Percentiles rank a stretch among this genome's conserved stretches.
phyloP scores from a whole-genome alignment of 805 yeast species.

The Maudiozyma pseudohumilis region DNA sequence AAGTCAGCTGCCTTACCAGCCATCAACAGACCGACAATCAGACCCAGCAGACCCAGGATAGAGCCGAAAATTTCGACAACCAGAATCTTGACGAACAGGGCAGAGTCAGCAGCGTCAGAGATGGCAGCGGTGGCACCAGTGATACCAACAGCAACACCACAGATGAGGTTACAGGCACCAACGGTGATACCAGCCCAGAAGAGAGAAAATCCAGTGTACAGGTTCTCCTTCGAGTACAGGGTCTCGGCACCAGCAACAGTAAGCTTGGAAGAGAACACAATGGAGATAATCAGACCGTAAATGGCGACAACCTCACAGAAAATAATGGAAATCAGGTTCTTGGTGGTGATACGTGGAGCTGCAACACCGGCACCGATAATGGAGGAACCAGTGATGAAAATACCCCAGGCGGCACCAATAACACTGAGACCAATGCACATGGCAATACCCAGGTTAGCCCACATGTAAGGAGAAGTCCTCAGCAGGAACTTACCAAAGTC shows the following conservation, averaged over 20 bases:
- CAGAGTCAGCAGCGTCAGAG: constrained; percentile 93
- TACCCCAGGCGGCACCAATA: constrained; percentile 99
- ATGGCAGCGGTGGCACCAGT: constrained; percentile 99
- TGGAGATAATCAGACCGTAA: constrained; percentile 94
- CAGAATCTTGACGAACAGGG: constrained; percentile 87
- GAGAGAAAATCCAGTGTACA: constrained; percentile 88
- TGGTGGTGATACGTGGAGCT: constrained; percentile 95
- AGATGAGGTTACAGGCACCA: constrained; percentile 82
- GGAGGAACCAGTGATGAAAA: constrained; percentile 88
- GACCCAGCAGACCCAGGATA: constrained; percentile 88
- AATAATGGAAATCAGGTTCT: constrained; percentile 90
- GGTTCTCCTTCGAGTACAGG: constrained; percentile 67
- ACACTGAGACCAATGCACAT: constrained; percentile 89
- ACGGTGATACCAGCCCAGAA: constrained; percentile 99
- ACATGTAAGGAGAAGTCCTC: constrained; percentile 86
- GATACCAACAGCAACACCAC: constrained; percentile 95
- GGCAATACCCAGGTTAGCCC: constrained; percentile 89
- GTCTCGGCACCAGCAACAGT: constrained; percentile 51
- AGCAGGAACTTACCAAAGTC: constrained; percentile 83
- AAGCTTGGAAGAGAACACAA: constrained; percentile 88
- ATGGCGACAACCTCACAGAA: constrained; percentile 99
- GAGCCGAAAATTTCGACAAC: constrained; percentile 97
- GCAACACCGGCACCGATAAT: constrained; percentile 97
- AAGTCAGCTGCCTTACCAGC: constrained; percentile 91
- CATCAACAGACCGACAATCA: constrained; percentile 94